Evolutionary conservation across 768 basidiomycete species (phyloP).

Genomic region (Pulveroboletus frians): DNA sequence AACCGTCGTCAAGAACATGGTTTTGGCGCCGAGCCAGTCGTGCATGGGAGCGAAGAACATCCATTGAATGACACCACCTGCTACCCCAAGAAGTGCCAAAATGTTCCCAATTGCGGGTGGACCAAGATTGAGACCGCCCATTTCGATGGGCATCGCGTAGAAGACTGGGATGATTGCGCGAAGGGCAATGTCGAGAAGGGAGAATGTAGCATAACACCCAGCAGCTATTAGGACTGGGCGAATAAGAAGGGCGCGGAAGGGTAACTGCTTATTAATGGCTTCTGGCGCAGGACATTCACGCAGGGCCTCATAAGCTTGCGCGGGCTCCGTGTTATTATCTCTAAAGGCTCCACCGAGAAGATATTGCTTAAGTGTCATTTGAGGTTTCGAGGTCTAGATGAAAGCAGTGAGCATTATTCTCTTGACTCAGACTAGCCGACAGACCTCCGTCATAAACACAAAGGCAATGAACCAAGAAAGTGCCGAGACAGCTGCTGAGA

Average conservation of each 20-base stretch:
- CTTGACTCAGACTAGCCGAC: not conserved
- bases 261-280: conserved; percentile 27
- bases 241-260: conserved; percentile 45
- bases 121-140: conserved; percentile 26
- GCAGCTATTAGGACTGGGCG: conserved; percentile 52
- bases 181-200: conserved; percentile 60
- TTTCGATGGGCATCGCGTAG: conserved; percentile 26
- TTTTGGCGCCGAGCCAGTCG: conserved; percentile 54
- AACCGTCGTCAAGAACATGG: conserved; percentile 47
- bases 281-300: not conserved
- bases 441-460: conserved; percentile 53
- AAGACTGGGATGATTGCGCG: conserved; percentile 40
- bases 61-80: conserved; percentile 46
- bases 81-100: conserved; percentile 23
- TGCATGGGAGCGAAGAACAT: conserved; percentile 57
- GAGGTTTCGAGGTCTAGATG: conserved; percentile 14
- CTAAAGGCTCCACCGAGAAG: conserved; percentile 10
- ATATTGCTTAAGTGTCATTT: conserved; percentile 14
- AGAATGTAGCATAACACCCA: conserved; percentile 54
- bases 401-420: not conserved
- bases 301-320: not conserved
- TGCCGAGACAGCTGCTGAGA: conserved; percentile 51
- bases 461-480: conserved; percentile 47
- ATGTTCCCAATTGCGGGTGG: conserved; percentile 30
- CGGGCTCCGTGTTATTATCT: not conserved